Evolutionary conservation across 495 filamentous ascomycete genomes (phyloP).

Genomic region (Viridothelium virens): DNA sequence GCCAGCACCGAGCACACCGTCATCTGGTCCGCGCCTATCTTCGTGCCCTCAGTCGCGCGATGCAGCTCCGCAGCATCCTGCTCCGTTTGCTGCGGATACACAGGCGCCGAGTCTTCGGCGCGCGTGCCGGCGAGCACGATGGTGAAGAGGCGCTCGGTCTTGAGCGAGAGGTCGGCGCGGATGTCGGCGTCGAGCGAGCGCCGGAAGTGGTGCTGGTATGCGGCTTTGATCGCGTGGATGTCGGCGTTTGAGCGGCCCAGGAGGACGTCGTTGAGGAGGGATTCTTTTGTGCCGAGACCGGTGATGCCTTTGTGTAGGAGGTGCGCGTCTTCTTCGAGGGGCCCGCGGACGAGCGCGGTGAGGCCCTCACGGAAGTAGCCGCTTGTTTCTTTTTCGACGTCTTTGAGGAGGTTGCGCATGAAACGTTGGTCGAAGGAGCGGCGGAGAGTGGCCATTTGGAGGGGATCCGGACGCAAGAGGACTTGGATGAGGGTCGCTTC

Average conservation of each 20-base stretch:
- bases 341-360: slow-evolving; percentile 65
- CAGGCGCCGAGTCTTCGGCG: slow-evolving; percentile 64
- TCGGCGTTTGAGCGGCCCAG: slow-evolving; percentile 79
- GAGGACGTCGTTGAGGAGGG: slow-evolving; percentile 75
- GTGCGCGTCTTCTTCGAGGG: slow-evolving; percentile 61
- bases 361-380: slow-evolving; percentile 65
- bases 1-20: slow-evolving; percentile 70
- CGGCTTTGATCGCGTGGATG: slow-evolving; percentile 66
- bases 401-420: slow-evolving; percentile 58
- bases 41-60: slow-evolving; percentile 58
- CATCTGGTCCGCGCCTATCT: slow-evolving; percentile 61
- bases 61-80: slow-evolving; percentile 65
- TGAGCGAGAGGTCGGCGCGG: slow-evolving; percentile 67
- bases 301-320: slow-evolving; percentile 58
- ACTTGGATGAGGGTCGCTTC: slow-evolving; percentile 63
- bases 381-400: slow-evolving; percentile 68
- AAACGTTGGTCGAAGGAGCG: slow-evolving; percentile 54
- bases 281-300: slow-evolving; percentile 79
- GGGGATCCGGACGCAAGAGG: slow-evolving; percentile 59
- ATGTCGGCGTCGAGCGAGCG: slow-evolving; percentile 59
- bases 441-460: slow-evolving; percentile 63
- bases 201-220: slow-evolving; percentile 59
- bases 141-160: slow-evolving; percentile 74
- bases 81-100: slow-evolving; percentile 62
- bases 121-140: slow-evolving; percentile 64